Percentiles rank a stretch among this genome's conserved stretches.
phyloP scores from a whole-genome alignment of 352 stramenopile species.

The Phytophthora idaei region DNA sequence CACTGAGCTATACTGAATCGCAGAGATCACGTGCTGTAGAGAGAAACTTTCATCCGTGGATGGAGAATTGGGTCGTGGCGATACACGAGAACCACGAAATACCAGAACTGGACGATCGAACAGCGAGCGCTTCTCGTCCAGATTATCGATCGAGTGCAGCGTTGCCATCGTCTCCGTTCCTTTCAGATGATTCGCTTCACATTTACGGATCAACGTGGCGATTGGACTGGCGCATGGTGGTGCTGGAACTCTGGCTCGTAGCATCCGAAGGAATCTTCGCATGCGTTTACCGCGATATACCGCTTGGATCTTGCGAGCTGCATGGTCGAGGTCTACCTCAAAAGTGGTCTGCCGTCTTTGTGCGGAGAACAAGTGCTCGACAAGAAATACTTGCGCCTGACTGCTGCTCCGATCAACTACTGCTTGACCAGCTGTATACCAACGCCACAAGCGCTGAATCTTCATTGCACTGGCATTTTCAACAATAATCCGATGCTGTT shows the following conservation, averaged over 20 bases:
- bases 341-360: conserved; percentile 33
- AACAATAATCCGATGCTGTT: conserved; percentile 14
- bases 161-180: conserved; percentile 39
- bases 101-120: conserved; percentile 58
- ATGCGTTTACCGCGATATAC: conserved; percentile 57
- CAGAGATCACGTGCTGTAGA: conserved; percentile 46
- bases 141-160: conserved; percentile 29
- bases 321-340: conserved; percentile 28
- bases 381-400: conserved; percentile 45
- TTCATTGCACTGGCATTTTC: conserved; percentile 20
- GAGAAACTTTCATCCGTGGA: conserved; percentile 26
- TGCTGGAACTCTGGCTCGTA: conserved; percentile 31
- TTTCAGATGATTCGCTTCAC: conserved; percentile 24
- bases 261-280: conserved; percentile 42
- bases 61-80: conserved; percentile 2
- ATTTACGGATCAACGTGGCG: conserved; percentile 30
- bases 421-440: conserved; percentile 25
- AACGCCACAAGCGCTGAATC: conserved; percentile 55
- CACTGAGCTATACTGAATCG: conserved; percentile 49
- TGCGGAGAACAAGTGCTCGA: conserved; percentile 46
- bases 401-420: conserved; percentile 16
- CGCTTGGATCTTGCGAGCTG: conserved; percentile 60
- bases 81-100: conserved; percentile 13
- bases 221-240: conserved; percentile 39
- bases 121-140: conserved; percentile 50